Evolutionary conservation across 2,329 filamentous ascomycete species (phyloP), one percentile per base, ranked within the genome.

Genomic region (Colletotrichum karsti): DNA sequence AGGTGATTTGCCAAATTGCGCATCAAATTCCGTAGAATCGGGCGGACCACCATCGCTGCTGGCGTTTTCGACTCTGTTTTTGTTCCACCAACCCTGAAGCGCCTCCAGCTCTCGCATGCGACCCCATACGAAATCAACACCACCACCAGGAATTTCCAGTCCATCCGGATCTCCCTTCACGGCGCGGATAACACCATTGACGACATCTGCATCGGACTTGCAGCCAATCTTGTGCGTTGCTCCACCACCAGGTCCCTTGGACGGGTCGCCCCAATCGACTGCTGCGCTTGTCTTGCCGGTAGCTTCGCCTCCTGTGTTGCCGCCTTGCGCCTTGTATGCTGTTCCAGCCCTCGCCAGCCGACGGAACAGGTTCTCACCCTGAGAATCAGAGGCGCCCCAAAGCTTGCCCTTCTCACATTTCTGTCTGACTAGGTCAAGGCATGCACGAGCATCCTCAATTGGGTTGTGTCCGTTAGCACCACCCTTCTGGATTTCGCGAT

Each of bases 341-440:
- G 86, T 88, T 51, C 89, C 89, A 15, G 89, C 84, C 48, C 91
- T 86, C 4, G 86, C 88, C 4, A 99, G 85, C 9, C 95, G 90
- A 72, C 91, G 92, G 84, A 98, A 99, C 55, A 99, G 90, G 72
- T 94, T 95, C 81, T 99, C 96, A 42, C 90, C 91, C 50, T 90
- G 91, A 2, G 90, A 87, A 46, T 97, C 94, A 55, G 89, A 89
- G 0, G 91, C 92, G 37, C 94, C 96, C 93, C 95, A 99, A 24
- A 85, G 81, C 71, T 92, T 93, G 42, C 96, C 96, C 80, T 93
- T 96, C 78, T 98, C 95, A 78, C 95, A 98, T 79, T 99, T 99
- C 76, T 95, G 91, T 79, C 96, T 97, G 53, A 98, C 90, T 2
- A 99, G 90, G 74, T 98, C 95, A 13, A 99, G 90, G 71, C 94